phyloP scores from a whole-genome alignment of 768 basidiomycete genomes.

The Tylopilus sp. region DNA sequence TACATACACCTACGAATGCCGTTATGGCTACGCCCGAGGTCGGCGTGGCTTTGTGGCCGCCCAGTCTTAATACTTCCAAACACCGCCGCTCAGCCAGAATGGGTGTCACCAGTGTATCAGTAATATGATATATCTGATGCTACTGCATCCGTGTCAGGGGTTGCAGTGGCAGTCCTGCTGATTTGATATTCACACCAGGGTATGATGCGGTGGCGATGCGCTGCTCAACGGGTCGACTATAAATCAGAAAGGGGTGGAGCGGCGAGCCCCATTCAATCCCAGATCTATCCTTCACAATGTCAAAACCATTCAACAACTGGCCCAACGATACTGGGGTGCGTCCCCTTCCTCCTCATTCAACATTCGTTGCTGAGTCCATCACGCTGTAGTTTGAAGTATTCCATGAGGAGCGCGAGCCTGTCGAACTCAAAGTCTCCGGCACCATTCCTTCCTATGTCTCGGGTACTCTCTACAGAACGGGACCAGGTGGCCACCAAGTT shows the following conservation, averaged over 20 bases:
- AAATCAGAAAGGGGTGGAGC: background rate
- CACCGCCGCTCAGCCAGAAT: too few relatives aligned
- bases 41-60: too few relatives aligned
- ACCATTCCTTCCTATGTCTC: slow-evolving; percentile 34
- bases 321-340: slow-evolving; percentile 29
- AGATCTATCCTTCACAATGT: slow-evolving; percentile 8
- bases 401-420: slow-evolving; percentile 26
- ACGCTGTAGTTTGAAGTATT: slow-evolving; percentile 24
- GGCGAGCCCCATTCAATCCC: background rate
- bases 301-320: slow-evolving; percentile 29
- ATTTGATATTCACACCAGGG: too few relatives aligned
- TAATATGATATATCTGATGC: too few relatives aligned
- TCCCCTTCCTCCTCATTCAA: background rate
- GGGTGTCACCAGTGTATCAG: too few relatives aligned
- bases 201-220: background rate
- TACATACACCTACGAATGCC: too few relatives aligned
- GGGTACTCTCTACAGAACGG: slow-evolving; percentile 38
- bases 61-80: too few relatives aligned
- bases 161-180: too few relatives aligned
- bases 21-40: too few relatives aligned
- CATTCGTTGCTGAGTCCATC: background rate
- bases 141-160: too few relatives aligned
- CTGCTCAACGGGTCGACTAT: background rate
- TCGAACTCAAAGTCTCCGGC: slow-evolving; percentile 28
- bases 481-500: slow-evolving; percentile 35